A percentile compares a stretch with the other conserved stretches of the same genome.
These are phyloP conservation scores for Trichoderma erinaceum DNA, from an alignment of 495 filamentous ascomycete genomes.

Conservation along the genomic window DNA sequence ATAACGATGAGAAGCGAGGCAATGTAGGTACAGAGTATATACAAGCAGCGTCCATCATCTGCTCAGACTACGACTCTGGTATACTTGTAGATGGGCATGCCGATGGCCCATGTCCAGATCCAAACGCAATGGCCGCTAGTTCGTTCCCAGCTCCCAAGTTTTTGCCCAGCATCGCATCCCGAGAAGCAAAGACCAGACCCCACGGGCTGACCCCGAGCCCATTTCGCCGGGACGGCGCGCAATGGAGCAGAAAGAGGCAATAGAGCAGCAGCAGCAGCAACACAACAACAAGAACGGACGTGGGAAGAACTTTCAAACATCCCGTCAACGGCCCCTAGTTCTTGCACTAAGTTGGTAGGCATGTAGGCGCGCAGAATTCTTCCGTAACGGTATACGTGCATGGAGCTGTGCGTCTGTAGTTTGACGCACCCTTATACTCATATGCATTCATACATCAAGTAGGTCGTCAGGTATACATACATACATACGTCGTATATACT, in stretches of 20 bases:
- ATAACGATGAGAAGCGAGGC: neutral
- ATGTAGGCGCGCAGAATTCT: neutral
- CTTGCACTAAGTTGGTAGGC: neutral
- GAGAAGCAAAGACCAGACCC: too few relatives aligned
- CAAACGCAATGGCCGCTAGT: neutral
- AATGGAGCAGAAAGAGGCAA: too few relatives aligned
- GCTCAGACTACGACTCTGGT: neutral
- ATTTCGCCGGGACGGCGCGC: too few relatives aligned
- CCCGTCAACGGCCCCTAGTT: neutral
- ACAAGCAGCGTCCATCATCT: neutral
- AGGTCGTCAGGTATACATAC: too few relatives aligned
- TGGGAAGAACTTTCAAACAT: neutral
- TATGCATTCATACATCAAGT: too few relatives aligned
- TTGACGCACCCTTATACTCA: neutral
- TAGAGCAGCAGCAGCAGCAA: too few relatives aligned
- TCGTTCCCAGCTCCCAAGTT: neutral
- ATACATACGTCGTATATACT: too few relatives aligned
- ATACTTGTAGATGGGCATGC: neutral
- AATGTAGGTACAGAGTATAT: too few relatives aligned
- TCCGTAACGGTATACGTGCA: neutral
- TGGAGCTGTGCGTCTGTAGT: neutral
- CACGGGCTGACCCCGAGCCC: too few relatives aligned
- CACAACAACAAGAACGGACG: too few relatives aligned
- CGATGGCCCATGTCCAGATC: neutral
- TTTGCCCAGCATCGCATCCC: neutral